These are phyloP conservation scores for Boletus insuetus DNA, from an alignment of 768 basidiomycete species.

Conservation along the genomic window DNA sequence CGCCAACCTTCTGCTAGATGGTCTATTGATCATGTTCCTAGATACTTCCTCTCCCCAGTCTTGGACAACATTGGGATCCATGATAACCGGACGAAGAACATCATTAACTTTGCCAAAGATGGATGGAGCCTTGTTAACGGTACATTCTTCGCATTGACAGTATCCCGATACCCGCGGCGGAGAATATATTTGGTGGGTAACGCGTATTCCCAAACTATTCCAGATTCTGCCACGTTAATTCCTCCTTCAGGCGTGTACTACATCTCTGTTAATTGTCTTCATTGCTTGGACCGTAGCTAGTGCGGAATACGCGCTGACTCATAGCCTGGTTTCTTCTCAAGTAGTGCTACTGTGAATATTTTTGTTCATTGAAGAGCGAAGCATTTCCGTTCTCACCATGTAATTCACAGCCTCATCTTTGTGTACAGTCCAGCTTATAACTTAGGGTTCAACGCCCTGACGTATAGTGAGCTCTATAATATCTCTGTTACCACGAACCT, in stretches of 20 bases:
- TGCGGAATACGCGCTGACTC: conserved; percentile 10
- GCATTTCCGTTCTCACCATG: neutral
- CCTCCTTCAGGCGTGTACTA: neutral
- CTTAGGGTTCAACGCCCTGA: conserved; percentile 6
- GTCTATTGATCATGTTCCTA: neutral
- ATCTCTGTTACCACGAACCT: neutral
- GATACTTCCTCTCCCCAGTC: conserved; percentile 11
- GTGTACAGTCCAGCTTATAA: neutral
- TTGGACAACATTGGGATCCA: conserved; percentile 16
- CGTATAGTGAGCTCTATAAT: neutral
- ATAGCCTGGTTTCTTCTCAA: conserved; percentile 1
- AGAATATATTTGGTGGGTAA: conserved; percentile 7
- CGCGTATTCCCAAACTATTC: too few relatives aligned
- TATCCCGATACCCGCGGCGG: conserved; percentile 6
- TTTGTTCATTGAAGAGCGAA: neutral
- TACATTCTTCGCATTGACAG: neutral
- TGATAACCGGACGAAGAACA: conserved; percentile 14
- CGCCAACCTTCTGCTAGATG: too few relatives aligned
- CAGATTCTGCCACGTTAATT: neutral
- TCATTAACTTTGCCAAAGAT: conserved; percentile 5
- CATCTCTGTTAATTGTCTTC: conserved; percentile 16
- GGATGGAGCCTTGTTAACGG: conserved; percentile 8
- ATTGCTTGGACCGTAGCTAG: conserved; percentile 16
- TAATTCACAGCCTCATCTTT: conserved; percentile 9
- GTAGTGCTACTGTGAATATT: conserved; percentile 10